Evolutionary conservation across 1,139 yeast species (phyloP), one percentile per base, ranked within the genome.

Genomic region (Debaryomyces udenii): DNA sequence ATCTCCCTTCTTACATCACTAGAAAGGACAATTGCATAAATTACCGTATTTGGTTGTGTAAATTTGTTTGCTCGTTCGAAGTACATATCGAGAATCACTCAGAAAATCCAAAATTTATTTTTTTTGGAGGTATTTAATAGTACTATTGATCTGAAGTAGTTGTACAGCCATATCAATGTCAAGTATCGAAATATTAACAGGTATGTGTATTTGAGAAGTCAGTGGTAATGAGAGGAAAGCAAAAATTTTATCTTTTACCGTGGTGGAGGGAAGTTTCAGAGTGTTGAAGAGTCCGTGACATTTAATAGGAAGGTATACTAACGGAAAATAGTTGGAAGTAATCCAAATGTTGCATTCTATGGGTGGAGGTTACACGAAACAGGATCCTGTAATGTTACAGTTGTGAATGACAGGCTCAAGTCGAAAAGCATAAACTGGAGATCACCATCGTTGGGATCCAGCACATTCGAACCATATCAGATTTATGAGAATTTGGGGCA

Each of bases 281-380:
- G 7, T 6, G 7, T 20, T 20, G 7, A 7, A 20, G 7, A 20
- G 22, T 20, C n/a, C 22, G 22, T 5, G 22, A 7, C 22, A 7
- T 5, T 7, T 20, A 20, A 20, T 20, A 6, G 5, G 22, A 20
- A 20, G 31, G 14, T 13, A 16, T 53, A 55, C 59, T 54, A 56
- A 53, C 57, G 18, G 13, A 26, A 11, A 16, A 23, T 50, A 59
- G 71, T 76, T 50, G 80, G 81, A 23, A 55, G 66, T 24, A 76
- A 74, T 52, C 77, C 81, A 13, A 74, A 76, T 51, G 55, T 76
- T 20, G 68, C 72, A 18, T 76, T 76, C 52, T 76, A 77, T 53
- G 74, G 69, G 31, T 77, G 81, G 81, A 59, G 78, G 39, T 54
- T 75, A 40, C 66, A 60, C 38, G 64, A 66, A 44, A 64, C 78